A percentile compares a stretch with the other conserved stretches of the same genome.
phyloP scores from a whole-genome alignment of 805 yeast genomes.

The Vanderwaltozyma yarrowii region DNA sequence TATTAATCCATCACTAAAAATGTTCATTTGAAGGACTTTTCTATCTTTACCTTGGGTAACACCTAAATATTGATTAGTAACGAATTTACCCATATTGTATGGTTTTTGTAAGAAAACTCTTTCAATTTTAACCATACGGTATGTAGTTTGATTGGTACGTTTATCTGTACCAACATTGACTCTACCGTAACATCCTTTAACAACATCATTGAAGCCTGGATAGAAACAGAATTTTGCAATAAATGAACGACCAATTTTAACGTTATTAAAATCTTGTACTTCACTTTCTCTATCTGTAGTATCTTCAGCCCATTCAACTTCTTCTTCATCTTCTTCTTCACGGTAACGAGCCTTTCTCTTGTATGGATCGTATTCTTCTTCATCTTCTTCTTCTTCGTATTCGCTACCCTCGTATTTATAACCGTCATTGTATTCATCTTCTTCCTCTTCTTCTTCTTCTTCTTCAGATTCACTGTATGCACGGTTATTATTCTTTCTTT shows the following conservation, averaged over 20 bases:
- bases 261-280: constrained; percentile 56
- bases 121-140: constrained; percentile 77
- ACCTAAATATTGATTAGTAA: constrained; percentile 48
- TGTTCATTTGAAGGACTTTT: constrained; percentile 65
- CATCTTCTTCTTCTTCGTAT: constrained; percentile 32
- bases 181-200: constrained; percentile 69
- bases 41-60: constrained; percentile 78
- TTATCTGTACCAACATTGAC: constrained; percentile 69
- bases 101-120: constrained; percentile 46
- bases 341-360: constrained; percentile 24
- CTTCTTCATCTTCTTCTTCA: constrained; percentile 37
- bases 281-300: constrained; percentile 37
- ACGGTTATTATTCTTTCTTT: constrained; percentile 41
- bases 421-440: constrained; percentile 36
- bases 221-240: constrained; percentile 69
- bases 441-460: constrained; percentile 30
- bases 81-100: constrained; percentile 39
- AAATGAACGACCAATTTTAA: constrained; percentile 68
- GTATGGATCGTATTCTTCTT: constrained; percentile 32
- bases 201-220: constrained; percentile 64
- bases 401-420: constrained; percentile 30
- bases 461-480: constrained; percentile 38
- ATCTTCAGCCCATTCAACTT: constrained; percentile 41
- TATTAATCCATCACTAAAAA: constrained; percentile 69
- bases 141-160: constrained; percentile 51